These are phyloP conservation scores for Mucor velutinosus DNA, from an alignment of 371 early-diverging fungal species.

Conservation along the genomic window DNA sequence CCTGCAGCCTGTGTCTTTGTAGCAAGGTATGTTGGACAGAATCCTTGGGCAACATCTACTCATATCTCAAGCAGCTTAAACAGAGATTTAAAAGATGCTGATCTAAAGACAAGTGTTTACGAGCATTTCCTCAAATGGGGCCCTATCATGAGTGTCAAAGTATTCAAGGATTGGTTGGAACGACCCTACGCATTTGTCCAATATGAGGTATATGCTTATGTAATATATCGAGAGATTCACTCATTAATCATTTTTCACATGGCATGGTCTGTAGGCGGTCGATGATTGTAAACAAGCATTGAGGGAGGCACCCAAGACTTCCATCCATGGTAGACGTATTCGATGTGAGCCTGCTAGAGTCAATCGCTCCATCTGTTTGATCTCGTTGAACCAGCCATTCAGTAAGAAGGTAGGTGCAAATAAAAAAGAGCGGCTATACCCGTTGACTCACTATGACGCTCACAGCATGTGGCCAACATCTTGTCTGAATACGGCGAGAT, in stretches of 20 bases:
- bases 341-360: conserved; percentile 87
- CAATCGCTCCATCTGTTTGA: conserved; percentile 77
- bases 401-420: conserved; percentile 38
- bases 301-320: conserved; percentile 67
- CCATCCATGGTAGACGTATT: conserved; percentile 72
- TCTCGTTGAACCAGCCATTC: conserved; percentile 45
- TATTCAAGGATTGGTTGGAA: conserved; percentile 74
- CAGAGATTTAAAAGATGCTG: conserved; percentile 16
- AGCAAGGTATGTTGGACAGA: conserved; percentile 39
- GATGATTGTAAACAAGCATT: conserved; percentile 68
- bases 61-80: conserved; percentile 6
- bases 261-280: conserved; percentile 7
- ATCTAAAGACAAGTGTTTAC: conserved; percentile 63
- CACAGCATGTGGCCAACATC: not conserved
- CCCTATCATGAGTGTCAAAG: conserved; percentile 70
- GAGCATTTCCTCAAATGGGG: conserved; percentile 76
- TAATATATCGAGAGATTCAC: not conserved
- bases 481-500: conserved; percentile 60
- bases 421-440: too few species aligned
- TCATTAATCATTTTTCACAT: not conserved
- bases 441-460: not conserved
- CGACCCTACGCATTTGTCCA: conserved; percentile 91
- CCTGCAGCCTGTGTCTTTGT: conserved; percentile 63
- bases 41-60: too few species aligned
- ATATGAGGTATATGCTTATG: conserved; percentile 56